A percentile compares a stretch with the other conserved stretches of the same genome.
phyloP scores from a whole-genome alignment of 352 stramenopile genomes.

The Phytophthora citricola region DNA sequence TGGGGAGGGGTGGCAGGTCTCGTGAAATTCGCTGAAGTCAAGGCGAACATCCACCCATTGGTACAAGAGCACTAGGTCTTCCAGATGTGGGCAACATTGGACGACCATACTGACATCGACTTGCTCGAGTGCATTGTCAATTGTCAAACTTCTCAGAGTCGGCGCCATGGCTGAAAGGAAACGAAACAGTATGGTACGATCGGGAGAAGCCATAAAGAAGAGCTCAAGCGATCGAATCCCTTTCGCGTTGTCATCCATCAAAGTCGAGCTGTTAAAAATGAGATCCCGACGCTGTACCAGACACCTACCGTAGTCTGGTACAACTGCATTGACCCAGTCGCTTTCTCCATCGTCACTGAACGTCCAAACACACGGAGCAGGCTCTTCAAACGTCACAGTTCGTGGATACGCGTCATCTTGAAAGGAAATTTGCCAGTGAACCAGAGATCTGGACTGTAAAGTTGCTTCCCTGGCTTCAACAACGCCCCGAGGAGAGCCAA shows the following conservation, averaged over 20 bases:
- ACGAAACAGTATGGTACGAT: neutral
- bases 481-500: neutral
- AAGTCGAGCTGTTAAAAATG: neutral
- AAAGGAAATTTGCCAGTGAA: neutral
- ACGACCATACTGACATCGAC: neutral
- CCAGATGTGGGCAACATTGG: neutral
- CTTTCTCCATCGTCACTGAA: constrained; percentile 11
- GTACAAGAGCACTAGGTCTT: neutral
- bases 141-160: neutral
- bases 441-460: neutral
- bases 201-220: neutral
- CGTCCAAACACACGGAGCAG: neutral
- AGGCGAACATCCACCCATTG: neutral
- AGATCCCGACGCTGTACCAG: neutral
- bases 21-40: neutral
- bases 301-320: constrained; percentile 3
- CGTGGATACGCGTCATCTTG: neutral
- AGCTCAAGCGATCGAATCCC: neutral
- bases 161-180: neutral
- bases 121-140: neutral
- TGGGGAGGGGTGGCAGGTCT: neutral
- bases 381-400: neutral
- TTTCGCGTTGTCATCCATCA: neutral
- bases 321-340: neutral
- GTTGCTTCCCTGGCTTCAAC: neutral